phyloP scores from a whole-genome alignment of 78 protist species.

The Dictyostelium firmibasis region DNA sequence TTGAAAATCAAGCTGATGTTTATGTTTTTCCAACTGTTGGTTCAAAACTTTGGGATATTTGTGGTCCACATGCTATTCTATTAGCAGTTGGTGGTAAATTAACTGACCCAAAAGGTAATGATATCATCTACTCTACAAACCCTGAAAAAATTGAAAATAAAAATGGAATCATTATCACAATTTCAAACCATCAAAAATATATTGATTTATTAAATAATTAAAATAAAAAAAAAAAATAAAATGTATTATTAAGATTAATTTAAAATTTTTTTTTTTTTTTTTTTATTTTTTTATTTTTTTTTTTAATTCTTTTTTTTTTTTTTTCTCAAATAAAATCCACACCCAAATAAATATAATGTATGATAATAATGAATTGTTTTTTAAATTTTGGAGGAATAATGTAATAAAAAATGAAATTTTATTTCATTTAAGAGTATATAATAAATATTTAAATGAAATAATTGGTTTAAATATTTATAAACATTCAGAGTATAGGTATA shows the following conservation, averaged over 20 bases:
- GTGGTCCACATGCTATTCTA: conserved; percentile 81
- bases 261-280: too few species aligned
- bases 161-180: conserved; percentile 55
- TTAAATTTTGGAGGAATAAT: too few species aligned
- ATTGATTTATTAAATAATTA: conserved; percentile 40
- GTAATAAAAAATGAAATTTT: too few species aligned
- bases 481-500: too few species aligned
- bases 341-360: too few species aligned
- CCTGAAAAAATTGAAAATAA: conserved; percentile 21
- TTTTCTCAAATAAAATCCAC: too few species aligned
- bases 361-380: too few species aligned
- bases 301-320: neutral
- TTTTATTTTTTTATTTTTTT: neutral
- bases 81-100: conserved; percentile 49
- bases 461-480: too few species aligned
- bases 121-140: conserved; percentile 14
- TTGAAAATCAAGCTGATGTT: conserved; percentile 71
- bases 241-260: neutral
- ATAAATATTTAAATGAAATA: too few species aligned
- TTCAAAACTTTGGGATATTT: conserved; percentile 76
- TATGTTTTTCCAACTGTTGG: conserved; percentile 83
- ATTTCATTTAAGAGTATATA: too few species aligned
- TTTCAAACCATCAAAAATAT: conserved; percentile 37
- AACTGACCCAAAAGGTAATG: conserved; percentile 70
- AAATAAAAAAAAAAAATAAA: neutral